Evolutionary conservation across 805 yeast species (phyloP).

Genomic region (Barnettozyma populi): DNA sequence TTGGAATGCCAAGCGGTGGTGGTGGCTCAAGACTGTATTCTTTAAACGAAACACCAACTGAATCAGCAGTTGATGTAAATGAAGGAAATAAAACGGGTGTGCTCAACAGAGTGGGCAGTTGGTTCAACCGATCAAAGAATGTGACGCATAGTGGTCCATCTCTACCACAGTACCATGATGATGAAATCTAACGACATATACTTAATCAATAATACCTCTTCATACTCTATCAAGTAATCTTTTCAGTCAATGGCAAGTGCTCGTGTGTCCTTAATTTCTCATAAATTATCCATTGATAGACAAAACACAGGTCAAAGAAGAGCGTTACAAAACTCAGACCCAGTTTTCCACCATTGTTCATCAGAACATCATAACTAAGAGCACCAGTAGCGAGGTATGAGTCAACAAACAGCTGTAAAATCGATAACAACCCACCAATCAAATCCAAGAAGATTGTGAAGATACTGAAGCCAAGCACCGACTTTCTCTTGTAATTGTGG

Average conservation of each 20-base stretch:
- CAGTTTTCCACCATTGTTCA: slow-evolving; percentile 35
- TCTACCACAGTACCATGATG: slow-evolving; percentile 1
- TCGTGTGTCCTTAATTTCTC: slow-evolving; percentile 7
- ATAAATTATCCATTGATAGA: slow-evolving; percentile 32
- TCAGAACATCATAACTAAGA: slow-evolving; percentile 21
- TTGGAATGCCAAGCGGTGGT: slow-evolving; percentile 4
- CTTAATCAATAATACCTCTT: not conserved
- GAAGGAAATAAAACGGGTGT: not conserved
- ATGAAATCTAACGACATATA: not conserved
- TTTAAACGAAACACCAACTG: not conserved
- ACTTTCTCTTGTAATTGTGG: slow-evolving; percentile 71
- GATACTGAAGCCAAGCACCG: slow-evolving; percentile 82
- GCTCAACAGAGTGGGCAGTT: not conserved
- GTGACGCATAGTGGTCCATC: not conserved
- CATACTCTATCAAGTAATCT: not conserved
- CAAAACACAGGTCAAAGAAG: slow-evolving; percentile 32
- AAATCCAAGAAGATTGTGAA: slow-evolving; percentile 38
- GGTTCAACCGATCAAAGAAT: slow-evolving; percentile 1
- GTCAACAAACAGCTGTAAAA: slow-evolving; percentile 21
- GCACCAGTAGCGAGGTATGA: slow-evolving; percentile 23
- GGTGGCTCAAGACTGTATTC: not conserved
- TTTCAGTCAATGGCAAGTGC: not conserved
- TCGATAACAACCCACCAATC: slow-evolving; percentile 30
- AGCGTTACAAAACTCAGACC: slow-evolving; percentile 35
- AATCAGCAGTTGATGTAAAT: not conserved